These are phyloP conservation scores for Jacaranda copaia DNA, from an alignment of 257 asterid species.

Conservation along the genomic window DNA sequence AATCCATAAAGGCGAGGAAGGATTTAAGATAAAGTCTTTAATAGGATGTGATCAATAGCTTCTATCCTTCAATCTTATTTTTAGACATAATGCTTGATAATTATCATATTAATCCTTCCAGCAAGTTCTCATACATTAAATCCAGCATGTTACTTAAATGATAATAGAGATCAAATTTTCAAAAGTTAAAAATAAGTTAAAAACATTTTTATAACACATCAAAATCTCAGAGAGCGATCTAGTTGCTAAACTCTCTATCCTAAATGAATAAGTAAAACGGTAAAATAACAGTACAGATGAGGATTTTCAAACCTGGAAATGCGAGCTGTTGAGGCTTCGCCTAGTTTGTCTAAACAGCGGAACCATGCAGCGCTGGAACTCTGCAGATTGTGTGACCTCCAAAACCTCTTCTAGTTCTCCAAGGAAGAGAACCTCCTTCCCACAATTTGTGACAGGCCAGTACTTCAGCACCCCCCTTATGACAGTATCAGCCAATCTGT, in stretches of 20 bases:
- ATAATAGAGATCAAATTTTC: not conserved
- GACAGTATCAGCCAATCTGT: conserved; percentile 77
- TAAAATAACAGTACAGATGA: not conserved
- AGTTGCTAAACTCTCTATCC: not conserved
- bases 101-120: no score
- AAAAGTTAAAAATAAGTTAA: conserved; percentile 17
- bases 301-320: conserved; percentile 73
- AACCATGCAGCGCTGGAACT: conserved; percentile 82
- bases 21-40: no score
- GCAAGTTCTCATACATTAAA: no score
- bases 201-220: not conserved
- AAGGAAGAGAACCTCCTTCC: conserved; percentile 88
- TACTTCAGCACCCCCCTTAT: conserved; percentile 78
- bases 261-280: conserved; percentile 22
- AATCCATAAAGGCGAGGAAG: no score
- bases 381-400: conserved; percentile 80
- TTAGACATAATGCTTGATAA: no score
- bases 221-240: not conserved
- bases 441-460: conserved; percentile 92
- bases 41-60: no score
- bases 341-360: conserved; percentile 85
- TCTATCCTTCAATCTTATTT: no score
- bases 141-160: not conserved
- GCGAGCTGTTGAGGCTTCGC: conserved; percentile 82
- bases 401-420: conserved; percentile 88